Percentiles rank a stretch among this genome's conserved stretches.
Evolutionary conservation across 1,284 basidiomycete genomes (phyloP).

Genomic region (Filobasidium uniguttulatum): DNA sequence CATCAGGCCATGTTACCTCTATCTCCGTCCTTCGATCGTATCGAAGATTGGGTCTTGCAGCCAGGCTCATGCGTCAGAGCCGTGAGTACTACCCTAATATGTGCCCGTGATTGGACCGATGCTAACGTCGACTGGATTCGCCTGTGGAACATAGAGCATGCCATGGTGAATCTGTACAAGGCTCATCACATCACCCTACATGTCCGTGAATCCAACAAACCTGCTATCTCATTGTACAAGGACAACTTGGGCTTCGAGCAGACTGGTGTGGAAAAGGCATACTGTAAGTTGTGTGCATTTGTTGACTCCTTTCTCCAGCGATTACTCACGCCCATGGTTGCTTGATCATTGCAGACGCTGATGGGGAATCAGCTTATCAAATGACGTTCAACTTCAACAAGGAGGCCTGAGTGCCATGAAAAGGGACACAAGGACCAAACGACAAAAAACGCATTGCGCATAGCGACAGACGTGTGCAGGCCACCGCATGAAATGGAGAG

Average conservation of each 20-base stretch:
- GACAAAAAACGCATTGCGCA: neutral
- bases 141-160: constrained; percentile 47
- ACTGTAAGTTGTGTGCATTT: constrained; percentile 49
- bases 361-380: constrained; percentile 81
- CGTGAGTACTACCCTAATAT: constrained; percentile 43
- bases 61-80: constrained; percentile 72
- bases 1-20: constrained; percentile 74
- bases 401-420: neutral
- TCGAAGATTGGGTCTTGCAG: constrained; percentile 68
- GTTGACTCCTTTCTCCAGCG: neutral
- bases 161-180: constrained; percentile 69
- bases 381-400: constrained; percentile 50
- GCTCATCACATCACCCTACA: constrained; percentile 68
- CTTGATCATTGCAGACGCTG: constrained; percentile 52
- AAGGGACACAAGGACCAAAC: neutral
- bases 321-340: neutral
- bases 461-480: neutral
- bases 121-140: neutral
- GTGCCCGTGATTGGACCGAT: neutral
- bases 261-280: constrained; percentile 59
- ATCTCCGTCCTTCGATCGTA: constrained; percentile 78
- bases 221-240: constrained; percentile 67
- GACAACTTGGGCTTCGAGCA: constrained; percentile 71
- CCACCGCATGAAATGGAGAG: neutral
- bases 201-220: constrained; percentile 73